These are phyloP conservation scores for Saccharum hybrid DNA, from an alignment of 202 grass and related monocot genomes.

Conservation along the genomic window DNA sequence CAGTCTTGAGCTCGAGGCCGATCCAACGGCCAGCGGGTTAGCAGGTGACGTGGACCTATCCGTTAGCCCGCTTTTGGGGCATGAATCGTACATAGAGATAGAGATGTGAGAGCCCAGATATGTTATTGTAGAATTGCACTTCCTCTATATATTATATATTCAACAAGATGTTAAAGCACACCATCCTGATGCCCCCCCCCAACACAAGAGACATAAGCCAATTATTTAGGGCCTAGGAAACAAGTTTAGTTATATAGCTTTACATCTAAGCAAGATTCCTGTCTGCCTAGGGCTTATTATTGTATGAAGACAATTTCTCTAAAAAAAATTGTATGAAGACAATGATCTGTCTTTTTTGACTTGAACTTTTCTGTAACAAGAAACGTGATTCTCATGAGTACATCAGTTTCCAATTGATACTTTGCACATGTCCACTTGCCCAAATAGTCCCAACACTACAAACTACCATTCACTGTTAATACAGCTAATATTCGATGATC, in stretches of 20 bases:
- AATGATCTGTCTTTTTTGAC: constrained; percentile 48
- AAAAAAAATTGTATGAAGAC: constrained; percentile 29
- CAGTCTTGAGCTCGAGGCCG: no score
- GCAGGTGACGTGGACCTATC: no score
- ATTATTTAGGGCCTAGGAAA: constrained; percentile 36
- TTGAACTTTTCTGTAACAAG: constrained; percentile 20
- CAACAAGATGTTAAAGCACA: constrained; percentile 10
- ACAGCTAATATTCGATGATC: constrained; percentile 5
- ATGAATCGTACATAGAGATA: no score
- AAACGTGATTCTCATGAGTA: constrained; percentile 46
- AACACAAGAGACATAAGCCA: constrained; percentile 19
- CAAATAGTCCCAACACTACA: constrained; percentile 36
- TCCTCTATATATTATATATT: not conserved
- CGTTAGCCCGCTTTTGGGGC: no score
- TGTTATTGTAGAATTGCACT: constrained; percentile 22
- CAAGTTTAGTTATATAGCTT: constrained; percentile 35
- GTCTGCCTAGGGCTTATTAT: constrained; percentile 46
- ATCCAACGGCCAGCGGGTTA: no score
- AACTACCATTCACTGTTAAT: constrained; percentile 11
- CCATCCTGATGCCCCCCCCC: constrained; percentile 21
- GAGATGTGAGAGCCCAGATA: not conserved
- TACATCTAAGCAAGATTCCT: constrained; percentile 55
- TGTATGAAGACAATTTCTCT: constrained; percentile 24
- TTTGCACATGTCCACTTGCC: constrained; percentile 50
- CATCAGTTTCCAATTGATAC: constrained; percentile 9